Conservation (phyloP, 257 asterid genomes). For the Lycium ferocissimum region DNA sequence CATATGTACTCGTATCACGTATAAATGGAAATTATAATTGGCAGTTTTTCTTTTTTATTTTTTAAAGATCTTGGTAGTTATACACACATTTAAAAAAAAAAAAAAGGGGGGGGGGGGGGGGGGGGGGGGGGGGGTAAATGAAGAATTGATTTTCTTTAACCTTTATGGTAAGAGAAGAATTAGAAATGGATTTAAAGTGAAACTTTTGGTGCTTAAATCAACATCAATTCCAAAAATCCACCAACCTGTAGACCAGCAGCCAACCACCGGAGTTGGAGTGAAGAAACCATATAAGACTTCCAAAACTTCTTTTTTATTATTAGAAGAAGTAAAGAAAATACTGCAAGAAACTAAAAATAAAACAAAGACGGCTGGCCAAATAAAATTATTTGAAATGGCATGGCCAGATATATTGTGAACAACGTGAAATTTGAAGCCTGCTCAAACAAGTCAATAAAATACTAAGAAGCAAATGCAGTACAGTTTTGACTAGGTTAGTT, state of each 20-base stretch:
- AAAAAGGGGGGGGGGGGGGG: too few relatives aligned
- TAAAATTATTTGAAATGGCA: background rate
- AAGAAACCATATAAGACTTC: background rate
- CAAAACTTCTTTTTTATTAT: background rate
- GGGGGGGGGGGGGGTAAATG: too few relatives aligned
- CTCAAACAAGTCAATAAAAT: slow-evolving; percentile 8
- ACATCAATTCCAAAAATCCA: background rate
- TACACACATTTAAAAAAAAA: too few relatives aligned
- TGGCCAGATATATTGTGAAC: background rate
- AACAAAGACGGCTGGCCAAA: background rate
- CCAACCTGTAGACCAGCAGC: background rate
- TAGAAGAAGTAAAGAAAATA: background rate
- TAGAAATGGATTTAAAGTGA: background rate
- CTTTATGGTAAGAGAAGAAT: background rate
- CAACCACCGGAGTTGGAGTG: background rate
- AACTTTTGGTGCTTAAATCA: background rate
- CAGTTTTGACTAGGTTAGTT: slow-evolving; percentile 10
- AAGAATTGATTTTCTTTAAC: background rate
- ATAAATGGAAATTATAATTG: too few relatives aligned
- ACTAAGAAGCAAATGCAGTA: background rate
- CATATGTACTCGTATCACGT: too few relatives aligned
- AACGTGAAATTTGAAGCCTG: background rate
- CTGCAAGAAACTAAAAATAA: background rate
- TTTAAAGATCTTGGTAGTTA: background rate
- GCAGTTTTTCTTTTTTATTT: too few relatives aligned